Percentiles rank a stretch among this genome's conserved stretches.
phyloP scores from a whole-genome alignment of 2,329 filamentous ascomycete genomes.

The Xylaria sp. region DNA sequence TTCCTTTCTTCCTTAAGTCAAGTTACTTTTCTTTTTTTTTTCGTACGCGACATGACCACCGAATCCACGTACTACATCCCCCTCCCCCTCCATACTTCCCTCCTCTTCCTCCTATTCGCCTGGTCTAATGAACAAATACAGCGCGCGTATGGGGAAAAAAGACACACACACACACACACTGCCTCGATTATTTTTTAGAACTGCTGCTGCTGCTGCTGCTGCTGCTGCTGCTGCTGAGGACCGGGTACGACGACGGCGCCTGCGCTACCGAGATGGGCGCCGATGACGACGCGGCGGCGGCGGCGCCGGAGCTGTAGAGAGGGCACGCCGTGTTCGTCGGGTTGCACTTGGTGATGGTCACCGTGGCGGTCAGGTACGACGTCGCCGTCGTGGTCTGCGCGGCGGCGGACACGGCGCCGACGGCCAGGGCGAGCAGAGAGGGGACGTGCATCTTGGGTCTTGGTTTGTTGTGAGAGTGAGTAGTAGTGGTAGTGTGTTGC shows the following conservation, averaged over 20 bases:
- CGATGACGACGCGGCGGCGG: slow-evolving; percentile 17
- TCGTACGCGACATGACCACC: no score
- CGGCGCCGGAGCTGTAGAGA: slow-evolving; percentile 32
- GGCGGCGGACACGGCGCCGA: slow-evolving; percentile 31
- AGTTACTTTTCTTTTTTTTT: no score
- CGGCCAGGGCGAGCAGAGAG: slow-evolving; percentile 33
- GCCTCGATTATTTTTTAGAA: no score
- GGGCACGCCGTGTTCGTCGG: slow-evolving; percentile 36
- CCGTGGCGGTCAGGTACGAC: slow-evolving; percentile 32
- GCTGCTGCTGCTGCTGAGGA: neutral
- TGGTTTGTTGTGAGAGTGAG: no score
- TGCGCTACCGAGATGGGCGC: slow-evolving; percentile 11
- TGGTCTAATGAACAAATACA: no score
- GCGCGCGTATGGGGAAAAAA: no score
- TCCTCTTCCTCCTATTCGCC: no score
- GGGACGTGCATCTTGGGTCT: slow-evolving; percentile 35
- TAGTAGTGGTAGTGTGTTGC: neutral
- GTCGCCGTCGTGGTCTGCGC: slow-evolving; percentile 37
- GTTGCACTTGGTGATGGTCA: slow-evolving; percentile 37
- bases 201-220: no score
- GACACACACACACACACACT: no score
- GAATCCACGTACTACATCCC: no score
- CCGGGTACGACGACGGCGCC: slow-evolving; percentile 15
- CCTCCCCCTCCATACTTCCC: no score
- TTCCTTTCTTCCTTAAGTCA: no score